Evolutionary conservation across 2,329 filamentous ascomycete genomes (phyloP).

Genomic region (Mollisiaceae sp.): DNA sequence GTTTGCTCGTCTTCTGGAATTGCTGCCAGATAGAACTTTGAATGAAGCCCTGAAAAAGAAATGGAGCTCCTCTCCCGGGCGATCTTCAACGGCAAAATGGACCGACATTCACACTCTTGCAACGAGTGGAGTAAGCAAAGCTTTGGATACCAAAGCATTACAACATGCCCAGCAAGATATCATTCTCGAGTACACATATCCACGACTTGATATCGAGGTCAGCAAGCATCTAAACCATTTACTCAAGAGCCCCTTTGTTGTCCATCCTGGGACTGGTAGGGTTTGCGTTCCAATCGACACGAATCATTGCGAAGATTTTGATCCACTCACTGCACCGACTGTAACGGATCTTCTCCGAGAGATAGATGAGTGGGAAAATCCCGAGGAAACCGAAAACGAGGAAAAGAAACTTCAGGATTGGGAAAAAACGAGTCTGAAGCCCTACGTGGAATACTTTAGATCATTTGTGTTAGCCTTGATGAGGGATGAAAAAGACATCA

Average conservation of each 20-base stretch:
- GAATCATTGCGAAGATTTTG: constrained; percentile 75
- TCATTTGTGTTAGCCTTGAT: constrained; percentile 79
- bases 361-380: constrained; percentile 79
- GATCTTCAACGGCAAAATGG: constrained; percentile 84
- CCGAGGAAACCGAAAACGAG: constrained; percentile 50
- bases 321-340: constrained; percentile 87
- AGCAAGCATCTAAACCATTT: constrained; percentile 98
- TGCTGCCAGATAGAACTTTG: constrained; percentile 81
- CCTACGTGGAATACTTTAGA: constrained; percentile 89
- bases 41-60: constrained; percentile 83
- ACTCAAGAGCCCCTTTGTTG: constrained; percentile 94
- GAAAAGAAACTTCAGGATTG: constrained; percentile 73
- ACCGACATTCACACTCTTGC: constrained; percentile 89
- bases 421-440: constrained; percentile 95
- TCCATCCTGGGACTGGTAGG: constrained; percentile 91
- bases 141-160: constrained; percentile 74
- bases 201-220: constrained; percentile 93
- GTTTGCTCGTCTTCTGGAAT: constrained; percentile 77
- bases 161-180: constrained; percentile 94
- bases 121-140: constrained; percentile 73
- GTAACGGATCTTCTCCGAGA: constrained; percentile 81
- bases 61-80: constrained; percentile 83
- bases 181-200: constrained; percentile 96
- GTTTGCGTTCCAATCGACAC: constrained; percentile 96
- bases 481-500: constrained; percentile 70